Conservation (phyloP, 371 early-diverging fungal genomes). For the Circinella minor region DNA sequence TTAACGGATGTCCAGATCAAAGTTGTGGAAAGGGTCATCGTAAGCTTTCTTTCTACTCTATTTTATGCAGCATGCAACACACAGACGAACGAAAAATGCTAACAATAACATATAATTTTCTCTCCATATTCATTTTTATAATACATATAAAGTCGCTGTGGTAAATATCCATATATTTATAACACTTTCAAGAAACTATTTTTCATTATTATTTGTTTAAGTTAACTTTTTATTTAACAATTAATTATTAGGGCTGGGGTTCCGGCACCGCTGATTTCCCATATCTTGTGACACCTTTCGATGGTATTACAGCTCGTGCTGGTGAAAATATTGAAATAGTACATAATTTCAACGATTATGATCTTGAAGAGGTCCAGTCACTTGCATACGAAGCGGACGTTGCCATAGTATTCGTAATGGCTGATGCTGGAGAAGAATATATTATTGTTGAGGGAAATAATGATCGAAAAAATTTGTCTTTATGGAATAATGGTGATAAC, state of each 20-base stretch:
- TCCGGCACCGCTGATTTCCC: constrained; percentile 63
- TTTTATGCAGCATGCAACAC: too few species aligned
- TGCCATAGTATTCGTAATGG: constrained; percentile 61
- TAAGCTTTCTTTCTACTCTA: constrained; percentile 33
- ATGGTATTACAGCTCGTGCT: constrained; percentile 48
- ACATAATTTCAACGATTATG: constrained; percentile 41
- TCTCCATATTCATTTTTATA: too few species aligned
- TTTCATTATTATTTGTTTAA: too few species aligned
- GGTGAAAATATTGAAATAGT: constrained; percentile 29
- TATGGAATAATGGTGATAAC: constrained; percentile 65
- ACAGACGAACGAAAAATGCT: constrained; percentile 10
- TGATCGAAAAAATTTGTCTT: constrained; percentile 60
- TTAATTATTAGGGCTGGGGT: constrained; percentile 53
- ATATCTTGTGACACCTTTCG: constrained; percentile 49
- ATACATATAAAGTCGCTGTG: constrained; percentile 40
- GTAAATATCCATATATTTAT: too few species aligned
- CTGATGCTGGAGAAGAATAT: constrained; percentile 63
- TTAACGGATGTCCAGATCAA: constrained; percentile 26
- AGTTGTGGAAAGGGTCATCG: constrained; percentile 49
- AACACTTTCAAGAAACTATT: too few species aligned
- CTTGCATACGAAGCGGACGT: constrained; percentile 52
- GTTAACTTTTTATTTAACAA: too few species aligned
- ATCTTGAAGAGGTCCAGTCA: constrained; percentile 32
- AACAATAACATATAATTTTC: not conserved
- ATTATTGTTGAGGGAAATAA: constrained; percentile 39